phyloP scores from a whole-genome alignment of 2,329 filamentous ascomycete species.

The Colletotrichum noveboracense region DNA sequence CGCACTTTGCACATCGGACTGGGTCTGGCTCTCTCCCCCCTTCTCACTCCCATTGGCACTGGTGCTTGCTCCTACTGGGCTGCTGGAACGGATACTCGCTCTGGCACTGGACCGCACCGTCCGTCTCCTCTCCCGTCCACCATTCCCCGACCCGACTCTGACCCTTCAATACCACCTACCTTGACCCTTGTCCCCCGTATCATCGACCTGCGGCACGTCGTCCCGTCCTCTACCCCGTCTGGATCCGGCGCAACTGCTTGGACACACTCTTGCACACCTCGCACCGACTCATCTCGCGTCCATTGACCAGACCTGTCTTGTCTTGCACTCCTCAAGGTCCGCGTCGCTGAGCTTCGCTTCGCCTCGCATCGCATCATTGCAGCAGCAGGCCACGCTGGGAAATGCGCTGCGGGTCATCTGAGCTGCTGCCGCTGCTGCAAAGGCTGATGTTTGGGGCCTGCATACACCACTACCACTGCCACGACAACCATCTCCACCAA shows the following conservation, averaged over 20 bases:
- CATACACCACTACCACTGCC: slow-evolving; percentile 4
- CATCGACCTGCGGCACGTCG: slow-evolving; percentile 21
- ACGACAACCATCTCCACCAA: slow-evolving; percentile 1
- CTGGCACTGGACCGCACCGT: slow-evolving; percentile 1
- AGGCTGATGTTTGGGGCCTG: slow-evolving; percentile 17
- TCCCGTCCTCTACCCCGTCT: slow-evolving; percentile 20
- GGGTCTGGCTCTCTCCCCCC: background rate
- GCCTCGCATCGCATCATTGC: slow-evolving; percentile 14
- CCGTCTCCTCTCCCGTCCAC: background rate
- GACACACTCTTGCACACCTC: slow-evolving; percentile 2
- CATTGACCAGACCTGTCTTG: slow-evolving; percentile 13
- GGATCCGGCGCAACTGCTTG: slow-evolving; percentile 17
- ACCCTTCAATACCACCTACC: slow-evolving; percentile 18
- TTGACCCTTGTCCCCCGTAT: slow-evolving; percentile 22
- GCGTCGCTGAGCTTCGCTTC: slow-evolving; percentile 5
- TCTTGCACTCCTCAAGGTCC: background rate
- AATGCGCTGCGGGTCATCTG: slow-evolving; percentile 21
- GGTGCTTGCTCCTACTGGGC: background rate
- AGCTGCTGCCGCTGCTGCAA: slow-evolving; percentile 20
- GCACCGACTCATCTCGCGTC: slow-evolving; percentile 16
- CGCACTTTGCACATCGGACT: background rate
- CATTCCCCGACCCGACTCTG: slow-evolving; percentile 1
- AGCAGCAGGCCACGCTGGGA: slow-evolving; percentile 17
- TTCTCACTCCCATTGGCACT: background rate
- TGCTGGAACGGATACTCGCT: background rate